Evolutionary conservation across 495 filamentous ascomycete species (phyloP).

Genomic region (Neurospora cerealis): DNA sequence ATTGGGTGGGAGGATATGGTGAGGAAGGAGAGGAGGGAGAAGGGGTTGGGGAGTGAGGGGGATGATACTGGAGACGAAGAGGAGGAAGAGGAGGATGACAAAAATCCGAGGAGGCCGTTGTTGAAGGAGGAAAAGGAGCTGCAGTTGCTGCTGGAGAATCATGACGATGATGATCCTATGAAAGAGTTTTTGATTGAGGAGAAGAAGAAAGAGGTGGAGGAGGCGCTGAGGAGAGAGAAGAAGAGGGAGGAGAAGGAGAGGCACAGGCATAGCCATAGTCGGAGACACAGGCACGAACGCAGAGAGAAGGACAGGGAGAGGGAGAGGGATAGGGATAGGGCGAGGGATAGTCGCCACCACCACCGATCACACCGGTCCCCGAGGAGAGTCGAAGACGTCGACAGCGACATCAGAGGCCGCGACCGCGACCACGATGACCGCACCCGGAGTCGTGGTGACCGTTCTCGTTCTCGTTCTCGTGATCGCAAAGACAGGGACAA

Average conservation of each 20-base stretch:
- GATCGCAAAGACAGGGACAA: neutral
- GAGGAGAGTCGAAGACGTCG: slow-evolving; percentile 10
- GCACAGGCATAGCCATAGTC: slow-evolving; percentile 9
- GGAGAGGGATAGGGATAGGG: slow-evolving; percentile 11
- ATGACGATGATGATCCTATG: slow-evolving; percentile 97
- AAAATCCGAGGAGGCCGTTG: slow-evolving; percentile 29
- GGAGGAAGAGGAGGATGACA: slow-evolving; percentile 24
- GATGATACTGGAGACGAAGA: slow-evolving; percentile 27
- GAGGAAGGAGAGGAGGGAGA: slow-evolving; percentile 27
- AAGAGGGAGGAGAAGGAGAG: slow-evolving; percentile 21
- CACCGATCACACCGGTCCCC: slow-evolving; percentile 17
- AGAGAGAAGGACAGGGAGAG: neutral
- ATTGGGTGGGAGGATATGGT: slow-evolving; percentile 37
- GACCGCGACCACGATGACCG: neutral
- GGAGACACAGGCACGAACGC: slow-evolving; percentile 34
- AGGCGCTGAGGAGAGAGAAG: slow-evolving; percentile 49
- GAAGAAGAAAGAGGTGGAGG: slow-evolving; percentile 78
- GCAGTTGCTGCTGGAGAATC: slow-evolving; percentile 59
- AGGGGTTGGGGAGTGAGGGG: slow-evolving; percentile 25
- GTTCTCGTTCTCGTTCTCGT: neutral
- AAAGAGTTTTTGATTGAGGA: slow-evolving; percentile 79
- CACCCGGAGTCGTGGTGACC: neutral
- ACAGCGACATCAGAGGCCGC: neutral
- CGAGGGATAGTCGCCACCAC: slow-evolving; percentile 13
- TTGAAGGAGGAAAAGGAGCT: slow-evolving; percentile 64